Evolutionary conservation across 225 moss, liverwort and hornwort species (phyloP).

Genomic region (Anthoceros angustus): DNA sequence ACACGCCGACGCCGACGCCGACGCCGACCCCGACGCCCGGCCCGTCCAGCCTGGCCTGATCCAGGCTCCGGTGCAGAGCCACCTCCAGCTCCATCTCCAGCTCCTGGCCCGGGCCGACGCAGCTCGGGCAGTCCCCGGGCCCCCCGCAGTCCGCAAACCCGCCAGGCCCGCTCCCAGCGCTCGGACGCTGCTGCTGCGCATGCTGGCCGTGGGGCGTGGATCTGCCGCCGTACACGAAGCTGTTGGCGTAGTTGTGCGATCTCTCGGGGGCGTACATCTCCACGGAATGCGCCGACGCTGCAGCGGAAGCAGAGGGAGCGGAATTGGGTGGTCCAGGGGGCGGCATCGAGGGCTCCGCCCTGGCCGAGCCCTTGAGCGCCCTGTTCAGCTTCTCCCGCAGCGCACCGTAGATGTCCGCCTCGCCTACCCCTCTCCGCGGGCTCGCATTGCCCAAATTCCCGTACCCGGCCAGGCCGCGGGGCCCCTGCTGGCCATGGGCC

Average conservation of each 20-base stretch:
- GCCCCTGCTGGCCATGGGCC: not conserved
- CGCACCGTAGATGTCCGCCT: not conserved
- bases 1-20: not conserved
- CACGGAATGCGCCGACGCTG: not conserved
- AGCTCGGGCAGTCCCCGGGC: too few species aligned
- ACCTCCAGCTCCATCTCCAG: too few species aligned
- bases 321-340: not conserved
- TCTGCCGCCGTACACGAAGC: too few species aligned
- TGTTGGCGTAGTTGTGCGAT: too few species aligned
- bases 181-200: not conserved
- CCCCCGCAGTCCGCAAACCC: too few species aligned
- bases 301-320: not conserved
- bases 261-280: too few species aligned
- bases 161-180: not conserved
- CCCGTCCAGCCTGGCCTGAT: too few species aligned
- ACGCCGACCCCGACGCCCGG: too few species aligned
- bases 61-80: too few species aligned
- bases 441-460: not conserved
- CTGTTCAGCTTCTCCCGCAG: slow-evolving; percentile 2
- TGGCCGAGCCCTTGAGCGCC: not conserved
- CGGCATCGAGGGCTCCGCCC: too few species aligned
- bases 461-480: not conserved
- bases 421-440: not conserved
- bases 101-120: too few species aligned
- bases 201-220: not conserved